Evolutionary conservation across 768 basidiomycete species (phyloP), one percentile per base, ranked within the genome.

Genomic region (Amanita inopinata): DNA sequence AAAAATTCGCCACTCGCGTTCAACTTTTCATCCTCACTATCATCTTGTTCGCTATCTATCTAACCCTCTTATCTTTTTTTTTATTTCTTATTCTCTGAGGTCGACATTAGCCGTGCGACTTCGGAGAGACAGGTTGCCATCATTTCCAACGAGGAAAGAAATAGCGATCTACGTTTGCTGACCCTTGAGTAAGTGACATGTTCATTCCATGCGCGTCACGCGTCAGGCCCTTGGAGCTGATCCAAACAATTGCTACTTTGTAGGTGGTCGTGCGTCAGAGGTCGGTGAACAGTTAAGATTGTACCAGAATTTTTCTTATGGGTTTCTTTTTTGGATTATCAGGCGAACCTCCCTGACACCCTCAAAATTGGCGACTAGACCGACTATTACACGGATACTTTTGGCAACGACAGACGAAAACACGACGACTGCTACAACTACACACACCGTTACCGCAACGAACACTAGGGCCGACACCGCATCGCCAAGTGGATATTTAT

Each of bases 271-370:
- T 76, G 73, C 47, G 69, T 82, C 53, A 65, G 78, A 69, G 79
- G 79, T 78, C 45, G 43, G 72, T 61, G 38, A 40, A 36, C 32
- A 19, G 9, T 11, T 5, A 22, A 20, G 20, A 9, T 32, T n/a
- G n/a, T n/a, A n/a, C n/a, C n/a, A n/a, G n/a, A n/a, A n/a, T n/a
- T n/a, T n/a, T n/a, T n/a, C n/a, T n/a, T n/a, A 28, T 28, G 27
- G 7, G 27, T 7, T 36, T 51, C 32, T 52, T 38, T 27, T n/a
- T n/a, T n/a, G n/a, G n/a, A n/a, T n/a, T n/a, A n/a, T 9, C 44
- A 83, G 79, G 79, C 53, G 78, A 83, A 73, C 80, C 80, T 61
- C 80, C 80, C 63, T 80, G 64, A 76, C 69, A 71, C 53, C 54
- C 35, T 19, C 35, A 37, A 37, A 37, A 7, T n/a, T 34, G 20